Percentiles rank a stretch among this genome's conserved stretches.
Conservation (phyloP, 352 stramenopile genomes). For the Phytophthora tentaculata region DNA sequence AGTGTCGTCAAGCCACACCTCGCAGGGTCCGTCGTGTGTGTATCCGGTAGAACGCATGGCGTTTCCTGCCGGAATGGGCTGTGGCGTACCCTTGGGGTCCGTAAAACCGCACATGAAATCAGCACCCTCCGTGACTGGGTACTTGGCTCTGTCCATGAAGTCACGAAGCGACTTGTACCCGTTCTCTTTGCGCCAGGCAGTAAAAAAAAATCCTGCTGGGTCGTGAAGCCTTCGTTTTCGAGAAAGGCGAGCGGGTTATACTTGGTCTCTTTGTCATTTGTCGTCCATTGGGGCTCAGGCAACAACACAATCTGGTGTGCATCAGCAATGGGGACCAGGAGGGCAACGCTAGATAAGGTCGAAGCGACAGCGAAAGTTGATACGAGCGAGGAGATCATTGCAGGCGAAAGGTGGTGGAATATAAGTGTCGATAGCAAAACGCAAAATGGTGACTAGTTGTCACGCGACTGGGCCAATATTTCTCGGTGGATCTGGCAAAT, state of each 20-base stretch:
- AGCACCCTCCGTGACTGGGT: conserved; percentile 29
- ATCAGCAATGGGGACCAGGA: conserved; percentile 25
- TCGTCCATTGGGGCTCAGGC: conserved; percentile 41
- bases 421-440: neutral
- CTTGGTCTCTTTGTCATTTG: conserved; percentile 35
- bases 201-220: conserved; percentile 44
- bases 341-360: conserved; percentile 23
- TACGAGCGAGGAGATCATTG: conserved; percentile 23
- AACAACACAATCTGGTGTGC: conserved; percentile 35
- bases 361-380: conserved; percentile 25
- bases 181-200: conserved; percentile 42
- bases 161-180: conserved; percentile 46
- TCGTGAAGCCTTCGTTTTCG: conserved; percentile 49
- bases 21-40: conserved; percentile 46
- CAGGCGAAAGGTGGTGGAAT: neutral
- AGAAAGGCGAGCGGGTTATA: conserved; percentile 56
- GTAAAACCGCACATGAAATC: conserved; percentile 47
- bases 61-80: conserved; percentile 37
- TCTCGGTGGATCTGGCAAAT: neutral
- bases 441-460: neutral
- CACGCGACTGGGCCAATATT: neutral
- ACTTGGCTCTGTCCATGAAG: conserved; percentile 51
- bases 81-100: conserved; percentile 23
- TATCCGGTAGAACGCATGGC: conserved; percentile 49
- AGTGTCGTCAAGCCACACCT: conserved; percentile 45